Conservation (phyloP, 495 filamentous ascomycete genomes). For the Usnea hakonensis region DNA sequence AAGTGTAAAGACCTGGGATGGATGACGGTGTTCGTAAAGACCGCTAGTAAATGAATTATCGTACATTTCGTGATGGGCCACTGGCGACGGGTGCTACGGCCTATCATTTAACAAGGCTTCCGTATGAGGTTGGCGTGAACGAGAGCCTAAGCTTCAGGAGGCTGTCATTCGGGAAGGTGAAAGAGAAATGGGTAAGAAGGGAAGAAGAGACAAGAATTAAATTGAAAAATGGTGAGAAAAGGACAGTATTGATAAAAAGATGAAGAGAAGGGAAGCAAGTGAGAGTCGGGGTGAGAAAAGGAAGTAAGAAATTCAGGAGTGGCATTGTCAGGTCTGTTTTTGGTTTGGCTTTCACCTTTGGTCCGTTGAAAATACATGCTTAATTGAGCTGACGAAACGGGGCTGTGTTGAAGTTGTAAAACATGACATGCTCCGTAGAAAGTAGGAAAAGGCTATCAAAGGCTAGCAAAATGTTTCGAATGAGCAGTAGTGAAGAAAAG, state of each 20-base stretch:
- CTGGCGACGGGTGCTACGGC: not conserved
- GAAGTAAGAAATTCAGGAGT: not conserved
- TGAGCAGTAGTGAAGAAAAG: too few species aligned
- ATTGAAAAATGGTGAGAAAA: not conserved
- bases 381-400: not conserved
- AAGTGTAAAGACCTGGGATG: not conserved
- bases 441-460: not conserved
- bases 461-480: too few species aligned
- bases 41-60: not conserved
- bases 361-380: not conserved
- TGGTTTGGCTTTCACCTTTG: not conserved
- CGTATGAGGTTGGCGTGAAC: not conserved
- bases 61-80: slow-evolving; percentile 1
- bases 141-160: not conserved
- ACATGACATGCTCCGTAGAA: too few species aligned
- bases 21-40: not conserved
- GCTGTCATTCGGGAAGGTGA: not conserved
- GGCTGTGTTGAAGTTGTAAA: slow-evolving; percentile 3
- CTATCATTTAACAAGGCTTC: not conserved
- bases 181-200: not conserved
- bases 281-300: not conserved
- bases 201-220: not conserved
- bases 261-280: not conserved
- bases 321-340: not conserved
- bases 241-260: too few species aligned